phyloP scores from a whole-genome alignment of 2,329 filamentous ascomycete species.

The Arthrobotrys conoides region DNA sequence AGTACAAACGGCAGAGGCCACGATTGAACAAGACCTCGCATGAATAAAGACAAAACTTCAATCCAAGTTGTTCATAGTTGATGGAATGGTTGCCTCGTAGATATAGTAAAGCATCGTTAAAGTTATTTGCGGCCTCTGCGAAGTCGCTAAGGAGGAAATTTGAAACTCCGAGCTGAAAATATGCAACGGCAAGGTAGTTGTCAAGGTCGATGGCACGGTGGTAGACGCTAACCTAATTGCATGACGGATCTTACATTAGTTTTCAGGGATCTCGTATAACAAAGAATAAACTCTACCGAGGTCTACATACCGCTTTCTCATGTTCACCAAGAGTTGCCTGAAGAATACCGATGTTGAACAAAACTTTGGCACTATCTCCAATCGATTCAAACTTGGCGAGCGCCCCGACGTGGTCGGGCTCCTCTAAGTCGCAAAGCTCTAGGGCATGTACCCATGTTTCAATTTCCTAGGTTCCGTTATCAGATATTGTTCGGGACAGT shows the following conservation, averaged over 20 bases:
- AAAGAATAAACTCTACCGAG: background rate
- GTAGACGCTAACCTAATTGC: conserved; percentile 86
- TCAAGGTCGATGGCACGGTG: conserved; percentile 91
- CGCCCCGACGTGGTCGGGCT: conserved; percentile 95
- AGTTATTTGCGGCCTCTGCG: conserved; percentile 95
- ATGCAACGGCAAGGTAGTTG: conserved; percentile 95
- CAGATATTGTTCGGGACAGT: background rate
- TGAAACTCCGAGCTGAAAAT: conserved; percentile 98
- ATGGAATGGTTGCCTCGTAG: conserved; percentile 96
- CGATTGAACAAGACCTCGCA: conserved; percentile 98
- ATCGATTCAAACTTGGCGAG: conserved; percentile 87
- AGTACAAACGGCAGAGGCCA: conserved; percentile 95
- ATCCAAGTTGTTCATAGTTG: conserved; percentile 94
- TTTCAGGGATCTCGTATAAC: no score
- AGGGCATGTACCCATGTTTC: conserved; percentile 97
- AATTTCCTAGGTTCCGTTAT: conserved; percentile 79
- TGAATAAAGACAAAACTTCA: conserved; percentile 96
- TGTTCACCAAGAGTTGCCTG: conserved; percentile 97
- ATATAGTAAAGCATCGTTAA: conserved; percentile 97
- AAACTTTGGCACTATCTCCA: conserved; percentile 94
- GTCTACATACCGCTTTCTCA: conserved; percentile 85
- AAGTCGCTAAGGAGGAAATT: conserved; percentile 98
- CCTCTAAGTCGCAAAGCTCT: conserved; percentile 92
- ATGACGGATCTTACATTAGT: background rate
- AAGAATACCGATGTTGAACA: conserved; percentile 98